Percentiles rank a stretch among this genome's conserved stretches.
Evolutionary conservation across 2,329 filamentous ascomycete species (phyloP).

Genomic region (Fusarium sp.): DNA sequence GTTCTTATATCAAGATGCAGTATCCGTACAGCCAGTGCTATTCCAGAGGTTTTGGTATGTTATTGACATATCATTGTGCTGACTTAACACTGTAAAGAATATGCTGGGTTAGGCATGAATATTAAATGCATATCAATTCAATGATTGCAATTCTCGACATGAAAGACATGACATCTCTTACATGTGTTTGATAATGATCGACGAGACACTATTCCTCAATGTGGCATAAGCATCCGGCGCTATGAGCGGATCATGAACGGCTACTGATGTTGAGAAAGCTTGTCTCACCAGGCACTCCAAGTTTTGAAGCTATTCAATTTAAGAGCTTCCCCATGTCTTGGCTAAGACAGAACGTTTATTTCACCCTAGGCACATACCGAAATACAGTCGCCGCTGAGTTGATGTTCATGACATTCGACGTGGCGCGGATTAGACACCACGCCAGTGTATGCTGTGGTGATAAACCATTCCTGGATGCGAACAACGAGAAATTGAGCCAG

Average conservation of each 20-base stretch:
- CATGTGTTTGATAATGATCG: conserved; percentile 5
- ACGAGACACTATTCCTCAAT: conserved; percentile 9
- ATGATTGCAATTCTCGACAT: neutral
- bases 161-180: neutral
- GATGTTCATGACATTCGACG: neutral
- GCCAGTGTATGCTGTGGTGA: neutral
- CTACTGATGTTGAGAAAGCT: conserved; percentile 1
- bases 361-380: neutral
- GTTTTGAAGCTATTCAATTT: neutral
- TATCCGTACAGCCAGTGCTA: no score
- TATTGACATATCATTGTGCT: neutral
- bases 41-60: neutral
- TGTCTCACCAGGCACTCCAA: neutral
- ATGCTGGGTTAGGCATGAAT: neutral
- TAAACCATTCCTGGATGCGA: neutral
- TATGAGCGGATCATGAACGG: conserved; percentile 10
- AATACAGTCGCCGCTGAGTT: neutral
- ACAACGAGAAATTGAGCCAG: neutral
- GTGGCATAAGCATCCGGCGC: conserved; percentile 3
- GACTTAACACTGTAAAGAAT: neutral
- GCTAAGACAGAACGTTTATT: neutral
- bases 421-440: neutral
- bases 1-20: neutral
- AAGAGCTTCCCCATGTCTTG: neutral
- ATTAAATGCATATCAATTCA: neutral